Evolutionary conservation across 768 basidiomycete genomes (phyloP), one percentile per base, ranked within the genome.

Genomic region (Mycena capillaripes): DNA sequence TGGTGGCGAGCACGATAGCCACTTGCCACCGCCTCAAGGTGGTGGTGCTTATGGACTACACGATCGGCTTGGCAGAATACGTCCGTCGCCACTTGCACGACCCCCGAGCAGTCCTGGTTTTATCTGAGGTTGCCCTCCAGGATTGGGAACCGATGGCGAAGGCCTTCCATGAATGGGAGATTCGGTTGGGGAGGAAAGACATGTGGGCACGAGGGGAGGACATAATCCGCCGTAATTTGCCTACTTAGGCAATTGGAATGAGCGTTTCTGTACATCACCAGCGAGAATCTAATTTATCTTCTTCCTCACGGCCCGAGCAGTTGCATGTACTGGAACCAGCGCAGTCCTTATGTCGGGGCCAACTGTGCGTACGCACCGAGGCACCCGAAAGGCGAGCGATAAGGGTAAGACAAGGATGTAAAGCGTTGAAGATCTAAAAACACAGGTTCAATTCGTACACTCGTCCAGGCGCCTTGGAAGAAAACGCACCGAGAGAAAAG

Each of bases 401-500:
- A 25, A 73, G 66, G 72, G 67, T 14, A 57, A 40, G 11, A 55
- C 59, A 8, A 62, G 38, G 7, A 56, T 48, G 16, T 69, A 48
- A 14, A 40, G 72, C 38, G 60, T 64, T 61, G 62, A 64, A 12
- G 64, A 66, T 29, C 72, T 73, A 30, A 38, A 42, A 16, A 46
- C 12, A 59, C 0, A 23, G 21, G 21, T 30, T n/a, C 9, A 42
- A 30, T 58, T 32, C 30, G 21, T 27, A 62, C 7, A 32, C 2
- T 6, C 25, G 6, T 32, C 9, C 17, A n/a, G 4, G 29, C 34
- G n/a, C 1, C 23, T 38, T 8, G 29, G 48, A 29, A 34, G 34
- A 61, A 27, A 23, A 69, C 71, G 60, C 25, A 72, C 71, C 66
- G 60, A 29, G 72, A 50, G 30, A 73, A 11, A 62, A 73, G 25